Evolutionary conservation across 805 yeast genomes (phyloP).

Genomic region (Wickerhamiella kazuoi): DNA sequence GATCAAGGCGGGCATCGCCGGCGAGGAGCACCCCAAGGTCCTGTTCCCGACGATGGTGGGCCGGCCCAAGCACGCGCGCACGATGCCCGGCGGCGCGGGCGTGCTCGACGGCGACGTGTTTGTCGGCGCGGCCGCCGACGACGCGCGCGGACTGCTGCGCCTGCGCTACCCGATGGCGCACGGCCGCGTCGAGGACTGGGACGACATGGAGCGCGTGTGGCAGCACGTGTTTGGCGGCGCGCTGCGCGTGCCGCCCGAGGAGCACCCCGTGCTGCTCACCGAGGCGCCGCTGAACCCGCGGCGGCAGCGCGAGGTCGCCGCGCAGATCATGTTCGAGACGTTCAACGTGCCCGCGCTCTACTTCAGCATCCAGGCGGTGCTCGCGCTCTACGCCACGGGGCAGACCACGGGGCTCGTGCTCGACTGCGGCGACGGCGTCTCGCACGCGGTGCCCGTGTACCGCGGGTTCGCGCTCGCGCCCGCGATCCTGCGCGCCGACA

Average conservation of each 20-base stretch:
- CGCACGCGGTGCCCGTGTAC: slow-evolving; percentile 73
- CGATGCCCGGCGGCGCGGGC: slow-evolving; percentile 68
- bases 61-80: slow-evolving; percentile 62
- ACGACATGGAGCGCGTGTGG: slow-evolving; percentile 75
- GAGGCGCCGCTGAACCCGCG: slow-evolving; percentile 76
- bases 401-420: slow-evolving; percentile 78
- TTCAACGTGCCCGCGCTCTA: slow-evolving; percentile 65
- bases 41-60: slow-evolving; percentile 56
- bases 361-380: slow-evolving; percentile 55
- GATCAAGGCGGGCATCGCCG: slow-evolving; percentile 82
- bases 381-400: slow-evolving; percentile 75
- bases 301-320: slow-evolving; percentile 38
- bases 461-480: slow-evolving; percentile 71
- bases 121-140: slow-evolving; percentile 61
- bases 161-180: slow-evolving; percentile 59
- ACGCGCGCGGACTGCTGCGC: slow-evolving; percentile 56
- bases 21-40: slow-evolving; percentile 64
- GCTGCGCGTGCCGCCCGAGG: slow-evolving; percentile 43
- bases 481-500: slow-evolving; percentile 53
- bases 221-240: slow-evolving; percentile 42
- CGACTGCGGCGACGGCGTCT: slow-evolving; percentile 89
- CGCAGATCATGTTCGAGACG: slow-evolving; percentile 53
- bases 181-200: slow-evolving; percentile 74
- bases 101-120: slow-evolving; percentile 48
- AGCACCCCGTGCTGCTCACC: slow-evolving; percentile 74